Base-by-base conservation (phyloP, 345 rosid species). In the Trapa bicornis region DNA sequence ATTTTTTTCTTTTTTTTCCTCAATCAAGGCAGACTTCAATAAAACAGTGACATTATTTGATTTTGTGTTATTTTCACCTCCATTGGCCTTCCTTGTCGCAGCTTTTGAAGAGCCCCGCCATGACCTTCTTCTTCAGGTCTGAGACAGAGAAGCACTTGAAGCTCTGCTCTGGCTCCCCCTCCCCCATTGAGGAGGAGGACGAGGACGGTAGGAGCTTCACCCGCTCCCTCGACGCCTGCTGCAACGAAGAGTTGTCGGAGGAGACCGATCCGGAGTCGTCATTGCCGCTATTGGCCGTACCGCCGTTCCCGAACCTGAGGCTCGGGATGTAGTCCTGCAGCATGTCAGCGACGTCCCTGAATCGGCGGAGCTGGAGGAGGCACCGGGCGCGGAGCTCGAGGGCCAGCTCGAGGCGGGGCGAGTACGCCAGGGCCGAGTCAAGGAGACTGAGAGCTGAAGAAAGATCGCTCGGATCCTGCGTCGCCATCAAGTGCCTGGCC, bases 261-360 rank as follows among this genome's bases (percentile, higher is more conserved):
- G 86, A 80, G 11, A 39, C 61, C 0, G 87, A 84, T 0, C 73
- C 66, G 0, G 89, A 84, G 3, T 65, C 67, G 37, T 65, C 67
- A 48, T 15, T 65, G 36, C 67, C 63, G 48, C 29, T 8, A 8
- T 42, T 42, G 8, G 45, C 45, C 29, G 43, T 43, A 50, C 43
- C 48, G 47, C 67, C 52, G 67, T 17, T 11, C 15, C 67, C 67
- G 8, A 65, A 72, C 63, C 83, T 75, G 22, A 86, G 79, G 75
- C 96, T 91, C 0, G 97, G 97, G 66, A 91, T 91, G 65, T 86
- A 88, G 70, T 88, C 97, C 36, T 90, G 97, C 52, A 93, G 90
- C 94, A 91, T 80, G 78, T 91, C 77, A n/a, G 92, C 93, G 5
- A 91, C 96, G 53, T 85, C 97, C 57, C 77, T 91, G 77, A 78